Evolutionary conservation across 1,284 basidiomycete genomes (phyloP).

Genomic region (Cryptococcus sp.): DNA sequence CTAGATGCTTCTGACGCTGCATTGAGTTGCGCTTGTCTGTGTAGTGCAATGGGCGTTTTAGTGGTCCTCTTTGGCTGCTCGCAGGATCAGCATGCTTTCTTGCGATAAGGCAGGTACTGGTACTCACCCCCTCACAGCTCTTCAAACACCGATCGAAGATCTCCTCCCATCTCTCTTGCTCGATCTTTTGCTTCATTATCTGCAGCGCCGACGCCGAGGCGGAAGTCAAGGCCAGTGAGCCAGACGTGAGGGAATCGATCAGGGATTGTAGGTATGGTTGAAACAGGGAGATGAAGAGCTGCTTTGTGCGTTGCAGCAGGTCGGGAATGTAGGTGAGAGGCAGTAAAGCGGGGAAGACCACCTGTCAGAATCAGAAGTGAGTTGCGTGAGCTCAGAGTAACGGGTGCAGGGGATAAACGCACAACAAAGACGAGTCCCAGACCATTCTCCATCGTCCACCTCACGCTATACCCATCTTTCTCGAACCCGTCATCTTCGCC

Average conservation of each 20-base stretch:
- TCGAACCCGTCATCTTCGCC: conserved; percentile 73
- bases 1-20: conserved; percentile 33
- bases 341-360: conserved; percentile 94
- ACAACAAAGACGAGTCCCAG: conserved; percentile 93
- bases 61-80: conserved; percentile 12
- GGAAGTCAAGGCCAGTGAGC: conserved; percentile 50
- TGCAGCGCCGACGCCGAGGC: conserved; percentile 29
- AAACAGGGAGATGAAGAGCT: conserved; percentile 81
- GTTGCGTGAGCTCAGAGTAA: neutral
- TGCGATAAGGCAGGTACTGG: neutral
- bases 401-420: conserved; percentile 41
- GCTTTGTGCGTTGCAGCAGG: conserved; percentile 75
- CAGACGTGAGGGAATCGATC: conserved; percentile 66
- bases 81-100: neutral
- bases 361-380: conserved; percentile 57
- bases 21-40: conserved; percentile 31
- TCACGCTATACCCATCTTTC: conserved; percentile 86
- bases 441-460: conserved; percentile 90
- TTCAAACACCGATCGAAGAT: conserved; percentile 51
- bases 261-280: conserved; percentile 77
- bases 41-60: conserved; percentile 22
- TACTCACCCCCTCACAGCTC: conserved; percentile 32
- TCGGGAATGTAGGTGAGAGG: conserved; percentile 93
- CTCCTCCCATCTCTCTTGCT: conserved; percentile 43
- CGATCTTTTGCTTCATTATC: conserved; percentile 37